phyloP scores from a whole-genome alignment of 106 monocot species.

The Dioscorea alata region DNA sequence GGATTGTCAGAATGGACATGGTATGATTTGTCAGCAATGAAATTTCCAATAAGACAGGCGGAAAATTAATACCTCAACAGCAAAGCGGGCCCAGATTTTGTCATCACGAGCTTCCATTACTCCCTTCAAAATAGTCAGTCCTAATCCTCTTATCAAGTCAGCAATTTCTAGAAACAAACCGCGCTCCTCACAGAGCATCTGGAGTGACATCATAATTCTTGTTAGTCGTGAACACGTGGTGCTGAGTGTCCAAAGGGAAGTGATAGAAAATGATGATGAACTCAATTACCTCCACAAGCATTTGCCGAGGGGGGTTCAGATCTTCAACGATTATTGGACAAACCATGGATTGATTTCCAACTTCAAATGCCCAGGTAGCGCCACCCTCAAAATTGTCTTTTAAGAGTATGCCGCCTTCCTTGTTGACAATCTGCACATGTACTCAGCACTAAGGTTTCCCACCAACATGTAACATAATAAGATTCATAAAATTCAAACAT shows the following conservation, averaged over 20 bases:
- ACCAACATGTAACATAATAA: too few relatives aligned
- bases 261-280: not conserved
- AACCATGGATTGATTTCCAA: conserved; percentile 54
- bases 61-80: conserved; percentile 62
- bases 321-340: conserved; percentile 96
- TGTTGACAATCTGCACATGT: conserved; percentile 39
- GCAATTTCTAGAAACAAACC: conserved; percentile 96
- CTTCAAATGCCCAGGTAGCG: conserved; percentile 86
- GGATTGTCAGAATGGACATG: not conserved
- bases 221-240: not conserved
- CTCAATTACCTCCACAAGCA: conserved; percentile 82
- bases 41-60: too few relatives aligned
- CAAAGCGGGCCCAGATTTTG: conserved; percentile 93
- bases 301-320: conserved; percentile 73
- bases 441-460: not conserved
- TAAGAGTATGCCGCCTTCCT: conserved; percentile 54
- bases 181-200: conserved; percentile 95
- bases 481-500: too few relatives aligned
- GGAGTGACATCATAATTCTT: conserved; percentile 1
- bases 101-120: conserved; percentile 75
- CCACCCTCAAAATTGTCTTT: conserved; percentile 80
- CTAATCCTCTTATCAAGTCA: conserved; percentile 75
- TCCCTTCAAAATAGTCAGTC: conserved; percentile 92
- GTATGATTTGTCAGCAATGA: not conserved
- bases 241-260: not conserved